Percentiles rank a stretch among this genome's conserved stretches.
phyloP scores from a whole-genome alignment of 2,329 filamentous ascomycete genomes.

The Ceratocystiopsis minuta region DNA sequence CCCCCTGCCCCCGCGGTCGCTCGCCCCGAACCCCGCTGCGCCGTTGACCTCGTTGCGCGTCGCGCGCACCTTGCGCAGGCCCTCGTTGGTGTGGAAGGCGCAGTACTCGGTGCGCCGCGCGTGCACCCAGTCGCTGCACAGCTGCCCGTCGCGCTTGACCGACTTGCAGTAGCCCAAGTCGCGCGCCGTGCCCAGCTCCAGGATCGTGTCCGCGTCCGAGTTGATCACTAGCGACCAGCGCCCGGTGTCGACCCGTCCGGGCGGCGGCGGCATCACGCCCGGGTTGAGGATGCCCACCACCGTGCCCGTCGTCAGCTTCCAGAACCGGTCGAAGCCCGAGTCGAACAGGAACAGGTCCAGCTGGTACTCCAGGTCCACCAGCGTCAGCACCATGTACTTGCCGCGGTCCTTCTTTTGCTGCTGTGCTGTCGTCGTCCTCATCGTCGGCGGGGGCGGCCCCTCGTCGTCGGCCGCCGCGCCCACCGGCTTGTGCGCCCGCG shows the following conservation, averaged over 20 bases:
- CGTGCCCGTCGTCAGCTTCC: constrained; percentile 84
- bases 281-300: constrained; percentile 87
- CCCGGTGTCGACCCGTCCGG: constrained; percentile 56
- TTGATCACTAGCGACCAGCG: constrained; percentile 73
- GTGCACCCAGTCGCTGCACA: constrained; percentile 75
- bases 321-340: constrained; percentile 77
- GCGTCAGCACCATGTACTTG: constrained; percentile 83
- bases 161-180: constrained; percentile 82
- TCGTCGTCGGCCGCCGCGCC: constrained; percentile 13
- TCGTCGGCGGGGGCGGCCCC: constrained; percentile 18
- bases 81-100: constrained; percentile 77
- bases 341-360: constrained; percentile 86
- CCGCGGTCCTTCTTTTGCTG: constrained; percentile 37
- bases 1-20: constrained; percentile 25
- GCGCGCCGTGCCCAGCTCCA: constrained; percentile 71
- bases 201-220: constrained; percentile 70
- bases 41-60: constrained; percentile 65
- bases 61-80: constrained; percentile 48
- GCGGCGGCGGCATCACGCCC: constrained; percentile 70
- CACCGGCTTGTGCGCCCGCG: constrained; percentile 38
- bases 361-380: constrained; percentile 81
- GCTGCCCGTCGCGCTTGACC: constrained; percentile 64
- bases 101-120: constrained; percentile 76
- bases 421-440: constrained; percentile 14
- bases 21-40: constrained; percentile 32